A percentile compares a stretch with the other conserved stretches of the same genome.
Conservation (phyloP, 1,139 yeast genomes). For the Debaryomycetaceae sp. region DNA sequence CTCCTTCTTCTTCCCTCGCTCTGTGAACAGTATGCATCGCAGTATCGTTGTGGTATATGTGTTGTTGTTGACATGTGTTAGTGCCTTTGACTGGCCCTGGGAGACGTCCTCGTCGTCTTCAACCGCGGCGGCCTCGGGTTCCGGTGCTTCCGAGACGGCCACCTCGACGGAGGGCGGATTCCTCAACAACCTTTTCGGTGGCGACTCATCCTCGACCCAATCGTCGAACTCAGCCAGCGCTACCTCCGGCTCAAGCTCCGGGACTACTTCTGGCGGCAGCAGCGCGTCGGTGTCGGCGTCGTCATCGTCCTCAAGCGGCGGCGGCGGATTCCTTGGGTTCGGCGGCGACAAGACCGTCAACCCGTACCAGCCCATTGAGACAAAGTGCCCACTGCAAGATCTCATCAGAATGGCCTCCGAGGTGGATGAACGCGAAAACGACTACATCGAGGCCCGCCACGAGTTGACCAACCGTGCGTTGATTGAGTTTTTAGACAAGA, state of each 20-base stretch:
- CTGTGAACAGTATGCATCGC: no score
- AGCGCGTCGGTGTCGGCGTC: constrained; percentile 4
- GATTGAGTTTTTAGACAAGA: constrained; percentile 24
- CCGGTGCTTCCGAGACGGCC: no score
- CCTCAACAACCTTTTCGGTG: no score
- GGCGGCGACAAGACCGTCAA: constrained; percentile 12
- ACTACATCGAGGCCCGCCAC: constrained; percentile 25
- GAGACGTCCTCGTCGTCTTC: no score
- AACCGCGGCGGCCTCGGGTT: no score
- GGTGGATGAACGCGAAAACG: constrained; percentile 23
- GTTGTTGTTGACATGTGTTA: constrained; percentile 2
- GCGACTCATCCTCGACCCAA: neutral
- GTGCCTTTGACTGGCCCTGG: constrained; percentile 4
- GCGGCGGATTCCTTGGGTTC: constrained; percentile 1
- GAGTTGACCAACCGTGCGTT: constrained; percentile 28
- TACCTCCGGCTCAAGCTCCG: constrained; percentile 5
- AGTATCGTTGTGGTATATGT: no score
- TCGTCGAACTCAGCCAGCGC: constrained; percentile 4
- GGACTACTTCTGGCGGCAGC: constrained; percentile 1
- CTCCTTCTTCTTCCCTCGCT: no score
- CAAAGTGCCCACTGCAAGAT: constrained; percentile 22
- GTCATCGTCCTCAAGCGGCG: constrained; percentile 3
- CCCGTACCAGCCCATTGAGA: constrained; percentile 24
- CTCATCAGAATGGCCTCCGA: constrained; percentile 26
- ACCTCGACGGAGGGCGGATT: no score